Base-by-base conservation (phyloP, 176 grass and related monocot genomes). In the Elaeis guineensis region DNA sequence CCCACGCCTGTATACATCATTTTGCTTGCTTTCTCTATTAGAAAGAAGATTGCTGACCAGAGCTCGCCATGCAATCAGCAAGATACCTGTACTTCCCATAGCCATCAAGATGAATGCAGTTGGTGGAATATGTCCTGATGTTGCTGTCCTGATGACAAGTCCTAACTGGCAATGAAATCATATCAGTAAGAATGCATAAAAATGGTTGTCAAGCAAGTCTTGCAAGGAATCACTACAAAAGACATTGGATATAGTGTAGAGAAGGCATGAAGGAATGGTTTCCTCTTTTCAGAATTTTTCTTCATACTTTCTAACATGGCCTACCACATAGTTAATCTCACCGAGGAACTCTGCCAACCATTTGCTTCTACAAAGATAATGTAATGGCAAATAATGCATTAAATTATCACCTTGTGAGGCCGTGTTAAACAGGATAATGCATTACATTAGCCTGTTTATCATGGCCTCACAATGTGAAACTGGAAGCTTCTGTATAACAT, bases 61-160 rank as follows among this genome's bases (percentile, higher is more conserved):
- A 54, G 82, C 71, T 64, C 87, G 82, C 93, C 93, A 98, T 73
- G 78, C 82, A 76, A 86, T 70, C 54, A 98, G 60, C 81, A 98
- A 86, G 52, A 98, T 65, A 6, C 87, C 76, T 0, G 87, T 98
- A 62, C 83, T 86, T 66, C 81, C 87, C 93, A 92, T 92, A 25
- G 87, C 65, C 66, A 92, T 76, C 25, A 92, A 77, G 68, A 98
- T 79, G 74, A 98, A 98, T 52, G 81, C 64, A 78, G 52, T 71
- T 21, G 77, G 66, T 49, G 84, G 84, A 75, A 98, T 64, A 74
- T 98, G 93, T 65, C 87, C 71, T 64, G 84, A 79, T 87, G 87
- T 91, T 73, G 77, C 82, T 76, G 83, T 72, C 54, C 93, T 77
- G 57, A 98, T 98, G 22, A 79, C 73, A 72, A 98, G 67, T 58